phyloP scores from a whole-genome alignment of 2,329 filamentous ascomycete genomes.

The Pleoardoris graminearum region DNA sequence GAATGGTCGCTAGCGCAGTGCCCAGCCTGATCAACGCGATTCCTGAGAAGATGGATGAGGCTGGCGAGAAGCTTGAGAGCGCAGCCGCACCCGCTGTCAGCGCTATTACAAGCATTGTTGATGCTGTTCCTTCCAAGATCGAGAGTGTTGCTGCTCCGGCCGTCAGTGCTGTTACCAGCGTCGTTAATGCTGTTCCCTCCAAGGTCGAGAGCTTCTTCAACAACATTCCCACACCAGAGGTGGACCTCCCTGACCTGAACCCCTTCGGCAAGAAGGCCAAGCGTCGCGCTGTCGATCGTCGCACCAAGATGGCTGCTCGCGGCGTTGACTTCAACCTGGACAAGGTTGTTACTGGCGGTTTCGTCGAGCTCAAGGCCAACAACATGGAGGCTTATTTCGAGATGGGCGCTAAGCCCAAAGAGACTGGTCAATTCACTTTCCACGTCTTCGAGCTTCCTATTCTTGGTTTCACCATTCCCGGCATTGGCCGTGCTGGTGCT shows the following conservation, averaged over 20 bases:
- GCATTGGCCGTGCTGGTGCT: conserved; percentile 43
- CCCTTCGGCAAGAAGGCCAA: background rate
- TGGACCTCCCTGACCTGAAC: conserved; percentile 3
- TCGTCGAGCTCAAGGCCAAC: conserved; percentile 36
- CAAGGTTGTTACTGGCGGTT: conserved; percentile 38
- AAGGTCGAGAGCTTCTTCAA: conserved; percentile 29
- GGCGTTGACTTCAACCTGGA: conserved; percentile 8
- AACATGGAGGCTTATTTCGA: conserved; percentile 41
- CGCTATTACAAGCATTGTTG: background rate
- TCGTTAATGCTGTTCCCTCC: conserved; percentile 30
- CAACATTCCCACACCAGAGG: conserved; percentile 14
- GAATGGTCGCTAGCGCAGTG: conserved; percentile 6
- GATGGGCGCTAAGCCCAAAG: conserved; percentile 33
- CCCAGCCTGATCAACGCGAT: conserved; percentile 27
- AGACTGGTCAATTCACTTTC: conserved; percentile 27
- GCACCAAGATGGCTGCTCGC: background rate
- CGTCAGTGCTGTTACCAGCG: conserved; percentile 8
- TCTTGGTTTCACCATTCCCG: conserved; percentile 40
- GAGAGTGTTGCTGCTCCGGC: background rate
- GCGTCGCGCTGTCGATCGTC: background rate
- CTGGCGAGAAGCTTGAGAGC: conserved; percentile 1
- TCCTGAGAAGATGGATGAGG: conserved; percentile 16
- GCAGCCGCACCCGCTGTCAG: background rate
- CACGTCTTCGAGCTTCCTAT: conserved; percentile 31
- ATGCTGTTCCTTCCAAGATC: conserved; percentile 5